Conservation (phyloP, 176 grass and related monocot genomes). For the Hordeum vulgare region DNA sequence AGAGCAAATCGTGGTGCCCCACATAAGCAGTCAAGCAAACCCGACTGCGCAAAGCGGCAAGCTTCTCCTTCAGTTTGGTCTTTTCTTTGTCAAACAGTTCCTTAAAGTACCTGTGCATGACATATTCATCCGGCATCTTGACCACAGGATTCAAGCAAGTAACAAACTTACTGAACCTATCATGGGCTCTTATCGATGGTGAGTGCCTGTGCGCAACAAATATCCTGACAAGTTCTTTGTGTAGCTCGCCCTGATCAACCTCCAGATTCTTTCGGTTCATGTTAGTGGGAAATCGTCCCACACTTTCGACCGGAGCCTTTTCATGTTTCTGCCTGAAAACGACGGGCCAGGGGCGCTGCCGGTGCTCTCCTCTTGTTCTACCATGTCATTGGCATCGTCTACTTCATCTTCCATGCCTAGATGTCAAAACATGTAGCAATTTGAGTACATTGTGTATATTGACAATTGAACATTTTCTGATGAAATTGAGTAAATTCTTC, state of each 20-base stretch:
- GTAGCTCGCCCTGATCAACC: background rate
- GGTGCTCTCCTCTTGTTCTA: constrained; percentile 16
- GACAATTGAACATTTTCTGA: background rate
- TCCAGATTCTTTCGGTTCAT: background rate
- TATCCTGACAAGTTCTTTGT: constrained; percentile 12
- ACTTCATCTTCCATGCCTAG: constrained; percentile 6
- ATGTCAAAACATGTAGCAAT: background rate
- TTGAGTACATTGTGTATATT: background rate
- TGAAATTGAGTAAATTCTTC: background rate
- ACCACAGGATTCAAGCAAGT: constrained; percentile 25
- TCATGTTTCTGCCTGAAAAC: background rate
- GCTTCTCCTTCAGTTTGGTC: constrained; percentile 24
- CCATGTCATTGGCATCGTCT: background rate
- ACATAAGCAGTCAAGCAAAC: constrained; percentile 29
- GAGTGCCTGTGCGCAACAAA: constrained; percentile 8
- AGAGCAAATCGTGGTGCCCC: constrained; percentile 17
- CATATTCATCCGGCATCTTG: background rate
- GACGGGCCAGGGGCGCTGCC: background rate
- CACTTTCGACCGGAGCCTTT: constrained; percentile 20
- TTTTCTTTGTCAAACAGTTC: constrained; percentile 26
- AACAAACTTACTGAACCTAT: constrained; percentile 16
- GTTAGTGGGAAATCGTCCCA: constrained; percentile 25
- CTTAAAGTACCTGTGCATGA: background rate
- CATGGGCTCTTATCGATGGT: constrained; percentile 7
- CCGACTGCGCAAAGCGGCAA: background rate